Conservation (phyloP, 495 filamentous ascomycete genomes). For the Penicillium crystallinum region DNA sequence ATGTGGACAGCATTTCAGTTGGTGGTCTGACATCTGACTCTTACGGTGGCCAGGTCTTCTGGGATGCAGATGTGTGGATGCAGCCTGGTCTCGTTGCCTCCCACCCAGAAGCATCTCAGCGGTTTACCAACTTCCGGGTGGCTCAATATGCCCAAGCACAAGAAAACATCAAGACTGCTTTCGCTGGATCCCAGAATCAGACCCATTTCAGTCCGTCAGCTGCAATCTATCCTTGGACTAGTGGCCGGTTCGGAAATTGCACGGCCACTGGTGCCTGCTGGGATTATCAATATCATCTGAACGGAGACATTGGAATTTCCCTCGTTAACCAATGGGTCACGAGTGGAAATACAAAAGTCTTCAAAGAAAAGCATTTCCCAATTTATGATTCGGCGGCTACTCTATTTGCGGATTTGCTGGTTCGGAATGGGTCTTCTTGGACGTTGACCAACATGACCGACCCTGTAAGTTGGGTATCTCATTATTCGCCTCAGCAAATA, state of each 20-base stretch:
- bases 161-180: slow-evolving; percentile 44
- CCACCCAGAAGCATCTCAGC: slow-evolving; percentile 51
- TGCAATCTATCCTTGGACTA: slow-evolving; percentile 60
- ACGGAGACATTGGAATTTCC: slow-evolving; percentile 67
- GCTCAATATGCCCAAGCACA: slow-evolving; percentile 49
- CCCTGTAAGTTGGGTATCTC: slow-evolving; percentile 44
- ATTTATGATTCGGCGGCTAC: slow-evolving; percentile 55
- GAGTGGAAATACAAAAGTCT: slow-evolving; percentile 53
- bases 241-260: slow-evolving; percentile 60
- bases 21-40: slow-evolving; percentile 58
- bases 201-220: slow-evolving; percentile 47
- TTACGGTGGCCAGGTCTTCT: slow-evolving; percentile 59
- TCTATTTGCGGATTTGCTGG: slow-evolving; percentile 51
- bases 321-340: slow-evolving; percentile 57
- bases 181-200: slow-evolving; percentile 46
- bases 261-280: slow-evolving; percentile 63
- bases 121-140: slow-evolving; percentile 55
- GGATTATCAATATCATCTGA: slow-evolving; percentile 56
- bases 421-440: slow-evolving; percentile 49
- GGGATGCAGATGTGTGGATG: slow-evolving; percentile 68
- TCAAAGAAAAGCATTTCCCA: slow-evolving; percentile 50
- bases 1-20: slow-evolving; percentile 55
- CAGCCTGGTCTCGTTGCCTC: slow-evolving; percentile 57
- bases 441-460: slow-evolving; percentile 69
- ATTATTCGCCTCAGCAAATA: neutral